A percentile compares a stretch with the other conserved stretches of the same genome.
Evolutionary conservation across 2,329 filamentous ascomycete species (phyloP).

Genomic region (Nannizzia gypsea): DNA sequence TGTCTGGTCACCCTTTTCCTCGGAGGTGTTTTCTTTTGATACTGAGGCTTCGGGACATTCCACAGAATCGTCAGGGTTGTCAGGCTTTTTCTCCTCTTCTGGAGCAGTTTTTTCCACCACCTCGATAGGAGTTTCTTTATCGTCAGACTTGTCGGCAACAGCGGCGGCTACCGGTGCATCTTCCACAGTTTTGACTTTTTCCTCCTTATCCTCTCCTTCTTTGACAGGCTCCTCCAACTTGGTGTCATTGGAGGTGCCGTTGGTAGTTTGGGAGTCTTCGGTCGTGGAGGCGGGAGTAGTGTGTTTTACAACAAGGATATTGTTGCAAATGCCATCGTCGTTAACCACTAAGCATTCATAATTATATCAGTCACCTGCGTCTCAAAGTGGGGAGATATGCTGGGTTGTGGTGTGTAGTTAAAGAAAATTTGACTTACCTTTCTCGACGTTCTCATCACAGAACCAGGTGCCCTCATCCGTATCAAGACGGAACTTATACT

Average conservation of each 20-base stretch:
- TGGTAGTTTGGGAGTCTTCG: neutral
- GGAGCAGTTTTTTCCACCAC: constrained; percentile 9
- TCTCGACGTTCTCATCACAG: constrained; percentile 19
- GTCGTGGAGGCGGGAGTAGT: neutral
- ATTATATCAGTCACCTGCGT: neutral
- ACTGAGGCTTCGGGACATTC: neutral
- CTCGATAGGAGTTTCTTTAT: neutral
- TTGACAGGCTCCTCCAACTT: constrained; percentile 1
- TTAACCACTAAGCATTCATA: constrained; percentile 14
- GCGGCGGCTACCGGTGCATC: neutral
- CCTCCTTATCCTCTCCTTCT: neutral
- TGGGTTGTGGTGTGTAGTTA: neutral
- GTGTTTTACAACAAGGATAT: constrained; percentile 10
- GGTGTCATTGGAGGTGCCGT: constrained; percentile 2
- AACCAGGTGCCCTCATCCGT: constrained; percentile 18
- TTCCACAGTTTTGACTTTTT: neutral
- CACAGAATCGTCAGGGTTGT: neutral
- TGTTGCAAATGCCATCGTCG: constrained; percentile 19
- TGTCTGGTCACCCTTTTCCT: neutral
- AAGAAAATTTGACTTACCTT: constrained; percentile 15
- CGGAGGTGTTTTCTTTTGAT: too few species aligned
- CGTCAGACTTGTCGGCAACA: neutral
- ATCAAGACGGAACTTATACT: constrained; percentile 21
- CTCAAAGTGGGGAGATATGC: neutral
- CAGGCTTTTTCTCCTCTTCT: constrained; percentile 6